phyloP scores from a whole-genome alignment of 1,284 basidiomycete species.

The Peniophora sp. region DNA sequence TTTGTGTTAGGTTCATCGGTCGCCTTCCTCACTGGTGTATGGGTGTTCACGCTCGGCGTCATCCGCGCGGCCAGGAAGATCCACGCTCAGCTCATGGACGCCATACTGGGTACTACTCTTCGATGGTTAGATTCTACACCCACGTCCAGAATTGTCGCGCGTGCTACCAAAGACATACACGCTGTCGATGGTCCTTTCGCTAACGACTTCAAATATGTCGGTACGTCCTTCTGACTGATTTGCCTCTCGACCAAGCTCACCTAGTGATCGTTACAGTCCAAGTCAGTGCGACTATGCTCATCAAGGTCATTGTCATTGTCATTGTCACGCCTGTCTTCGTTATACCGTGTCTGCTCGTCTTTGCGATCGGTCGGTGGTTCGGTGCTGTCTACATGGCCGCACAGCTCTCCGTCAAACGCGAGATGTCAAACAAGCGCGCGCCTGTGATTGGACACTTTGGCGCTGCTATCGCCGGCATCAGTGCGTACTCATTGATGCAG shows the following conservation, averaged over 20 bases:
- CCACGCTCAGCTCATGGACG: constrained; percentile 45
- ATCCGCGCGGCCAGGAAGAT: constrained; percentile 47
- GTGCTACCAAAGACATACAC: constrained; percentile 53
- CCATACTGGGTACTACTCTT: constrained; percentile 49
- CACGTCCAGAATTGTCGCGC: constrained; percentile 46
- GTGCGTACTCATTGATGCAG: constrained; percentile 26
- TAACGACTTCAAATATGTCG: constrained; percentile 11
- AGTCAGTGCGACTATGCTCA: constrained; percentile 22
- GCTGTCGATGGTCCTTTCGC: constrained; percentile 28
- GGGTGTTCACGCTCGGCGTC: constrained; percentile 31
- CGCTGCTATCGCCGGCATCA: constrained; percentile 57
- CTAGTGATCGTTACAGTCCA: constrained; percentile 17
- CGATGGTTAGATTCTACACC: constrained; percentile 55
- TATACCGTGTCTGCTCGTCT: constrained; percentile 33
- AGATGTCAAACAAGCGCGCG: constrained; percentile 61
- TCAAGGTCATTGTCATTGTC: constrained; percentile 36
- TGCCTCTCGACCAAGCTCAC: constrained; percentile 22
- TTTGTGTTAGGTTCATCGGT: constrained; percentile 23
- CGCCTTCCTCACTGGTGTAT: constrained; percentile 19
- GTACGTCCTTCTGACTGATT: no score
- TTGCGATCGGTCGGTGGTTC: constrained; percentile 35
- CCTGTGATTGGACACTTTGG: constrained; percentile 69
- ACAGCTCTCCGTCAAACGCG: constrained; percentile 71
- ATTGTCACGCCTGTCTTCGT: constrained; percentile 35
- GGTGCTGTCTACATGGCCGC: constrained; percentile 58